A percentile compares a stretch with the other conserved stretches of the same genome.
phyloP scores from a whole-genome alignment of 2,329 filamentous ascomycete genomes.

The Leptographium procerum region DNA sequence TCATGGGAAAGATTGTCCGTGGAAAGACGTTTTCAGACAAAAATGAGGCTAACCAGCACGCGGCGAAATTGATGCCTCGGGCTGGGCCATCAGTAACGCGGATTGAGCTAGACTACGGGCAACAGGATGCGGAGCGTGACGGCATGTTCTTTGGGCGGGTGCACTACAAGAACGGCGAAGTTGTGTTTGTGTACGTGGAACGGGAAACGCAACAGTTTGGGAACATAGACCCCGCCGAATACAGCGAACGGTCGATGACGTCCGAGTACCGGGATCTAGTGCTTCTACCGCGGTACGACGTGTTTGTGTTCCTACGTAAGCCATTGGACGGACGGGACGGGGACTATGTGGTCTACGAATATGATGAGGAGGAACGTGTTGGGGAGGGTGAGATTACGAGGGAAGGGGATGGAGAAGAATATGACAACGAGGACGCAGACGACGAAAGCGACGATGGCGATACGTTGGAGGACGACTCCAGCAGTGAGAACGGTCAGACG shows the following conservation, averaged over 20 bases:
- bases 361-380: neutral
- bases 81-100: neutral
- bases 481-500: neutral
- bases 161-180: neutral
- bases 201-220: slow-evolving; percentile 8
- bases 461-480: neutral
- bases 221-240: slow-evolving; percentile 3
- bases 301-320: slow-evolving; percentile 8
- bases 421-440: neutral
- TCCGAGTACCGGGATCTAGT: neutral
- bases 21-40: slow-evolving; percentile 8
- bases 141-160: slow-evolving; percentile 11
- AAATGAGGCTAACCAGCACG: slow-evolving; percentile 8
- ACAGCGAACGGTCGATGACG: slow-evolving; percentile 1
- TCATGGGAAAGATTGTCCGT: slow-evolving; percentile 4
- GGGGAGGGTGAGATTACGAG: neutral
- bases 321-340: neutral
- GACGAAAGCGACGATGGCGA: neutral
- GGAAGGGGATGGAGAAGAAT: neutral
- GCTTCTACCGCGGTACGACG: slow-evolving; percentile 7
- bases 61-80: neutral
- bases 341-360: neutral
- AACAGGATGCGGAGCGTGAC: slow-evolving; percentile 1
- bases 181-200: slow-evolving; percentile 9
- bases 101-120: slow-evolving; percentile 5